Percentiles rank a stretch among this genome's conserved stretches.
Evolutionary conservation across 345 rosid genomes (phyloP).

Genomic region (Pseudoturritis turrita): DNA sequence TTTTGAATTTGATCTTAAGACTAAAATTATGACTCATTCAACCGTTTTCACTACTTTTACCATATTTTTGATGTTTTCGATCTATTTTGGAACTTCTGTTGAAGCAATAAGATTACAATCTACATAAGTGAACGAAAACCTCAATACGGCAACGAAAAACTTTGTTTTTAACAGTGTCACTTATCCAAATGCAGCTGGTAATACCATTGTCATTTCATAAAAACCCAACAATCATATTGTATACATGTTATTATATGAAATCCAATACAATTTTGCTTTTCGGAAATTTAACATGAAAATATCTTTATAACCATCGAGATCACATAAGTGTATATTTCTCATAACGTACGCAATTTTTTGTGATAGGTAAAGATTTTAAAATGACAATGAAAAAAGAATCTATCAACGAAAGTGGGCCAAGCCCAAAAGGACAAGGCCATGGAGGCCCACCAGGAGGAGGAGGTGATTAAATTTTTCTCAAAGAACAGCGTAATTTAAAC

Average conservation of each 20-base stretch:
- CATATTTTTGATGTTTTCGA: background rate
- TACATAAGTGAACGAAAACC: background rate
- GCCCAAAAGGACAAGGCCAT: background rate
- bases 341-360: background rate
- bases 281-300: background rate
- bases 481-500: no score
- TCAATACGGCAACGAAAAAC: background rate
- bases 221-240: background rate
- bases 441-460: no score
- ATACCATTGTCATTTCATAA: background rate
- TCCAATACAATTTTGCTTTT: background rate
- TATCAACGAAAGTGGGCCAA: background rate
- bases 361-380: background rate
- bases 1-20: background rate
- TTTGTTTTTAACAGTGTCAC: background rate
- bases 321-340: background rate
- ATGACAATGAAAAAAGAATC: background rate
- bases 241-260: background rate
- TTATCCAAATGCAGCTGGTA: no score
- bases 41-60: background rate
- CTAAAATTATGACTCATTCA: background rate
- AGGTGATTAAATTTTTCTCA: no score
- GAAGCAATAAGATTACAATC: background rate
- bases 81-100: background rate
- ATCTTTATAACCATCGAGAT: background rate